phyloP scores from a whole-genome alignment of 2,329 filamentous ascomycete species.

The Alternaria longipes region DNA sequence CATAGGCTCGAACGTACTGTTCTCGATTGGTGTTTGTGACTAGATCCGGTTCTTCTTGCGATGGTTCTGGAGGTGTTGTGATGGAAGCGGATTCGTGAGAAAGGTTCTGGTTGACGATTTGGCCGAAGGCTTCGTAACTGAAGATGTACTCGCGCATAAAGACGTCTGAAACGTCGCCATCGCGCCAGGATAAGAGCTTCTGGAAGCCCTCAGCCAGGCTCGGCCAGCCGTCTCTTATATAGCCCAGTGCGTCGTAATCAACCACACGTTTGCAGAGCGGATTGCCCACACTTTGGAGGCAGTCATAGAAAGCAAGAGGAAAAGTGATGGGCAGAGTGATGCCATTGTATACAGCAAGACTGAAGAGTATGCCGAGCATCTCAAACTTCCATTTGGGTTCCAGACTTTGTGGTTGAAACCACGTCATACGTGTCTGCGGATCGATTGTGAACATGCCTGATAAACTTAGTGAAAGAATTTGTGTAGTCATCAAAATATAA shows the following conservation, averaged over 20 bases:
- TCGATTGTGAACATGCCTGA: constrained; percentile 80
- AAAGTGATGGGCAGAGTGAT: constrained; percentile 91
- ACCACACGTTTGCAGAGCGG: background rate
- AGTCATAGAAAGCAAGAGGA: constrained; percentile 82
- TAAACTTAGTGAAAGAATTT: constrained; percentile 16
- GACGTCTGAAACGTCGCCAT: constrained; percentile 81
- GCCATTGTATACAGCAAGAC: constrained; percentile 91
- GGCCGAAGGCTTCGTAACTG: constrained; percentile 69
- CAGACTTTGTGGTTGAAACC: constrained; percentile 84
- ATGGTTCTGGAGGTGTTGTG: background rate
- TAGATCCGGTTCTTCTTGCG: constrained; percentile 65
- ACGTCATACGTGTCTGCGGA: constrained; percentile 77
- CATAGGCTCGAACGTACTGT: constrained; percentile 84
- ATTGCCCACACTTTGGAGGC: constrained; percentile 71
- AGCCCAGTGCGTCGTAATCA: constrained; percentile 60
- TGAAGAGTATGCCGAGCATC: constrained; percentile 85
- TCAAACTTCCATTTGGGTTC: constrained; percentile 92
- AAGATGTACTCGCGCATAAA: constrained; percentile 90
- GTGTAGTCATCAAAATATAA: background rate
- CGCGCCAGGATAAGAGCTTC: constrained; percentile 78
- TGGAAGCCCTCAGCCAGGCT: constrained; percentile 78
- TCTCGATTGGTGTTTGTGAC: constrained; percentile 83
- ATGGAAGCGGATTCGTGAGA: constrained; percentile 25
- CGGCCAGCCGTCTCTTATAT: constrained; percentile 91
- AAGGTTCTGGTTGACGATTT: constrained; percentile 65